A percentile compares a stretch with the other conserved stretches of the same genome.
These are phyloP conservation scores for Cyberlindnera petersonii DNA, from an alignment of 805 yeast species.

Conservation along the genomic window DNA sequence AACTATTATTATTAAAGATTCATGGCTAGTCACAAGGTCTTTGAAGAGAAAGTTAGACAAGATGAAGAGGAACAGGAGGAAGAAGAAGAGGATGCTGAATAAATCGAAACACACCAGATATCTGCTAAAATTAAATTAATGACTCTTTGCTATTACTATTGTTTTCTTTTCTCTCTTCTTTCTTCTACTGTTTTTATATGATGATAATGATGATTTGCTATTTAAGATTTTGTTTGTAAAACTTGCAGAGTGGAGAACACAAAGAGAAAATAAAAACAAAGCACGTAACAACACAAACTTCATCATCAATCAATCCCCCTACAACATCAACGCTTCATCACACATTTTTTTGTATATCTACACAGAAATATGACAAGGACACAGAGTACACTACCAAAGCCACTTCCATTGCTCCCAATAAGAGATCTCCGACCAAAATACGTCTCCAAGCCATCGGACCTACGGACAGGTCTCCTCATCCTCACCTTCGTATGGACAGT, in stretches of 20 bases:
- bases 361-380: too few relatives aligned
- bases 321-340: not conserved
- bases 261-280: too few relatives aligned
- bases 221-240: too few relatives aligned
- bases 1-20: slow-evolving; percentile 13
- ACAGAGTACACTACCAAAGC: slow-evolving; percentile 5
- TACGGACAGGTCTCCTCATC: slow-evolving; percentile 12
- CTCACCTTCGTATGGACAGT: slow-evolving; percentile 12
- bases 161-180: too few relatives aligned
- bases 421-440: slow-evolving; percentile 1
- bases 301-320: not conserved
- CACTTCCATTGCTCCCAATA: slow-evolving; percentile 15
- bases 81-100: not conserved
- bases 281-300: not conserved
- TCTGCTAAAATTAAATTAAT: too few relatives aligned
- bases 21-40: slow-evolving; percentile 29
- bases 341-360: too few relatives aligned
- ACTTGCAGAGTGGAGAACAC: not conserved
- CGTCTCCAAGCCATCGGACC: slow-evolving; percentile 4
- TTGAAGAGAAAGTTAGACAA: slow-evolving; percentile 26
- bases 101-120: not conserved
- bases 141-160: too few relatives aligned
- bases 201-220: too few relatives aligned
- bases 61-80: slow-evolving; percentile 5
- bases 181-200: too few relatives aligned